Evolutionary conservation across 768 basidiomycete species (phyloP).

Genomic region (Clathrus columnatus): DNA sequence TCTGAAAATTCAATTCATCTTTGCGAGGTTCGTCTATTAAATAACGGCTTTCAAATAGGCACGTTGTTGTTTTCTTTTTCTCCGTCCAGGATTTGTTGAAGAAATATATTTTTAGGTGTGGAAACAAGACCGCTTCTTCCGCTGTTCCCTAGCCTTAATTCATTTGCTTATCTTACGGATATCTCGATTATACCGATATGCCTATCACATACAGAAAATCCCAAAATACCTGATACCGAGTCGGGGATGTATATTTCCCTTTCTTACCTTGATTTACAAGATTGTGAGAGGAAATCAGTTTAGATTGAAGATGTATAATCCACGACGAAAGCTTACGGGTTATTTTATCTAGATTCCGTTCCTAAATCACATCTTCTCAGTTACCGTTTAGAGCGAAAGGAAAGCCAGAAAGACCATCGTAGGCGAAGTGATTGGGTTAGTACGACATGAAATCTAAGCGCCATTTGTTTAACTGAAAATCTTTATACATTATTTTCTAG

Average conservation of each 20-base stretch:
- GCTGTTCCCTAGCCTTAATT: constrained; percentile 28
- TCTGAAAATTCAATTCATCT: constrained; percentile 55
- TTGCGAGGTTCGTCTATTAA: constrained; percentile 47
- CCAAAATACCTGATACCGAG: constrained; percentile 18
- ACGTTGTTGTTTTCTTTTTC: constrained; percentile 16
- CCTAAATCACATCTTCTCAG: constrained; percentile 3
- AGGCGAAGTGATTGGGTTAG: not conserved
- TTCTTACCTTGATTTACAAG: constrained; percentile 49
- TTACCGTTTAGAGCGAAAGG: constrained; percentile 1
- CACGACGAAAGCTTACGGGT: no score
- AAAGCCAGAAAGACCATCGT: not conserved
- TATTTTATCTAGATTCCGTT: not conserved
- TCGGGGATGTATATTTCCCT: constrained; percentile 40
- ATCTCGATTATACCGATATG: constrained; percentile 34
- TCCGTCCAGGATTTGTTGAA: not conserved
- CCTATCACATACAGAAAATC: constrained; percentile 17
- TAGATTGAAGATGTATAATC: no score
- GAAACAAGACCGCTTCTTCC: constrained; percentile 37
- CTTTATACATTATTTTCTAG: not conserved
- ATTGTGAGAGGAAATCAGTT: constrained; percentile 37
- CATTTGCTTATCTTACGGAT: constrained; percentile 27
- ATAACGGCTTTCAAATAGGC: constrained; percentile 39
- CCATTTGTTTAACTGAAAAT: not conserved
- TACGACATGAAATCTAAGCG: not conserved
- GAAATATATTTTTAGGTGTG: constrained; percentile 27